phyloP scores from a whole-genome alignment of 2,329 filamentous ascomycete species.

The Scedosporium apiospermum region DNA sequence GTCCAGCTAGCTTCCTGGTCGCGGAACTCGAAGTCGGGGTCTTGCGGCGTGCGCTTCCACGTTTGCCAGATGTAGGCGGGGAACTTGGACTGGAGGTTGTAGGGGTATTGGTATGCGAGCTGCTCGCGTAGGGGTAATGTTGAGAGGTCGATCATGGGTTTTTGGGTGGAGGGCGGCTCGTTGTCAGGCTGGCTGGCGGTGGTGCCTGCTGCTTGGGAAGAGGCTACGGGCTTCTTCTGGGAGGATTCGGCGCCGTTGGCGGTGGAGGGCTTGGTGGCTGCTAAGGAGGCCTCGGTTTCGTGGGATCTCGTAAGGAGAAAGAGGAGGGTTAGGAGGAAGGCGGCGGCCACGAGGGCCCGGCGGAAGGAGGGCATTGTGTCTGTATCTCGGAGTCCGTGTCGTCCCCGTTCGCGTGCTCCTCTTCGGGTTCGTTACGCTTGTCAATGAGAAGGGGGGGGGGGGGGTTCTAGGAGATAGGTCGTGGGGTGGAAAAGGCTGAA shows the following conservation, averaged over 20 bases:
- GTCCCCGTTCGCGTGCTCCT: neutral
- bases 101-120: slow-evolving; percentile 87
- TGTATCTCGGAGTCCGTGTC: neutral
- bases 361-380: slow-evolving; percentile 64
- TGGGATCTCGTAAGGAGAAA: slow-evolving; percentile 59
- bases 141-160: slow-evolving; percentile 59
- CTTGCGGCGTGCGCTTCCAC: slow-evolving; percentile 80
- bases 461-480: neutral
- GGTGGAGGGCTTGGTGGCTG: slow-evolving; percentile 18
- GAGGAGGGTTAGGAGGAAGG: slow-evolving; percentile 58
- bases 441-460: neutral
- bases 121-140: slow-evolving; percentile 67
- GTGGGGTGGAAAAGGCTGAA: neutral
- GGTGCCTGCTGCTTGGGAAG: slow-evolving; percentile 7
- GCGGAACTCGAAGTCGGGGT: slow-evolving; percentile 70
- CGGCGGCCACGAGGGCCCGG: slow-evolving; percentile 63
- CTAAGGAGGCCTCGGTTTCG: slow-evolving; percentile 19
- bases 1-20: slow-evolving; percentile 86
- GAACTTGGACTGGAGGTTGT: slow-evolving; percentile 80
- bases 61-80: slow-evolving; percentile 99
- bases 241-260: slow-evolving; percentile 9
- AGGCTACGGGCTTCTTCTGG: slow-evolving; percentile 14
- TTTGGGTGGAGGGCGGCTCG: slow-evolving; percentile 30
- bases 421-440: neutral
- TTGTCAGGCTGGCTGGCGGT: slow-evolving; percentile 6